Percentiles rank a stretch among this genome's conserved stretches.
Conservation (phyloP, 192 early-diverging fungal species). For the Coemansia sp. region DNA sequence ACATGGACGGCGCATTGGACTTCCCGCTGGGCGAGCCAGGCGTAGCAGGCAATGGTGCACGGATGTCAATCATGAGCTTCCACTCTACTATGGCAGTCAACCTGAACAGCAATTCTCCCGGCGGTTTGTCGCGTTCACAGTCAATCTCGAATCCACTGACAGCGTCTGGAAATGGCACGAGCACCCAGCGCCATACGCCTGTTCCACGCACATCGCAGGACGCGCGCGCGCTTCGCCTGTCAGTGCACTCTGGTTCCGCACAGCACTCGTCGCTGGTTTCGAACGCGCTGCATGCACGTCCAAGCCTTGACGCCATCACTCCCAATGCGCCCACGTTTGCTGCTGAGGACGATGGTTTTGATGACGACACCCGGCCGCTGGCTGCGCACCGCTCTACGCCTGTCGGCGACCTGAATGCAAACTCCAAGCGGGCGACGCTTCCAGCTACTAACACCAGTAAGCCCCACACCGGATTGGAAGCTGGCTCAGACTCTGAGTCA, state of each 20-base stretch:
- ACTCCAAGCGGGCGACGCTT: background rate
- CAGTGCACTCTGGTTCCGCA: constrained; percentile 16
- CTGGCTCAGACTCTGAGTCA: constrained; percentile 12
- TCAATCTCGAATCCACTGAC: constrained; percentile 44
- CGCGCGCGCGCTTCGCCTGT: constrained; percentile 16
- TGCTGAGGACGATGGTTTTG: background rate
- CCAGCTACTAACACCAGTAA: background rate
- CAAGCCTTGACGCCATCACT: constrained; percentile 34
- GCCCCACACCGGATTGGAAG: background rate
- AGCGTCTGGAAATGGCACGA: constrained; percentile 19
- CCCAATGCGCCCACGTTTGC: background rate
- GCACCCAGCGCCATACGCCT: constrained; percentile 13
- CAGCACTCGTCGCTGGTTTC: constrained; percentile 22
- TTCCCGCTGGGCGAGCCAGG: constrained; percentile 25
- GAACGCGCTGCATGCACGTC: constrained; percentile 18
- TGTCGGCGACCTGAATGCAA: background rate
- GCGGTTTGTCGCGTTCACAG: constrained; percentile 23
- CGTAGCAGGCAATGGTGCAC: constrained; percentile 19
- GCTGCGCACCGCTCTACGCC: background rate
- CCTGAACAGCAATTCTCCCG: constrained; percentile 18
- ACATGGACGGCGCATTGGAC: constrained; percentile 16
- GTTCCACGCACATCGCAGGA: constrained; percentile 28
- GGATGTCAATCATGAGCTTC: constrained; percentile 46
- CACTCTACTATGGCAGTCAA: constrained; percentile 44
- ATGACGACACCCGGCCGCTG: constrained; percentile 4